Conservation (phyloP, 2,329 filamentous ascomycete genomes). For the Aspergillus brasiliensis region DNA sequence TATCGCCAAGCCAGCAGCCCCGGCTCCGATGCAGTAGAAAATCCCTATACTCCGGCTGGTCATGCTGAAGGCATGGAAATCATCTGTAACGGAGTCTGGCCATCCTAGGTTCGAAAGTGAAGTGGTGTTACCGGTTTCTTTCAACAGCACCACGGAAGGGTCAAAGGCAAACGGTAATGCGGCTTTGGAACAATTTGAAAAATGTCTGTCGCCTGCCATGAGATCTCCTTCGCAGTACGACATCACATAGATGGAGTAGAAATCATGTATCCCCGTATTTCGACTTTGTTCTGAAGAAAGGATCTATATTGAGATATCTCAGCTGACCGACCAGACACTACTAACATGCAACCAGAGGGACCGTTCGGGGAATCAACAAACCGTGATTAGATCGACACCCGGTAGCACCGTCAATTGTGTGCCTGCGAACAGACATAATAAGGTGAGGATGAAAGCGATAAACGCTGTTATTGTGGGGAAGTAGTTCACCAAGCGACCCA, state of each 20-base stretch:
- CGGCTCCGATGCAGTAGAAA: slow-evolving; percentile 62
- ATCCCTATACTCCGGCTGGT: slow-evolving; percentile 58
- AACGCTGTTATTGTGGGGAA: slow-evolving; percentile 55
- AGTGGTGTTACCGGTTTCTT: slow-evolving; percentile 52
- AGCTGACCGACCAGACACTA: neutral
- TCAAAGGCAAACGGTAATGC: slow-evolving; percentile 61
- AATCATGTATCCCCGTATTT: slow-evolving; percentile 59
- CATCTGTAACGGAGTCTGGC: slow-evolving; percentile 58
- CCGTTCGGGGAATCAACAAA: slow-evolving; percentile 35
- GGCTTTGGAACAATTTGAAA: slow-evolving; percentile 57
- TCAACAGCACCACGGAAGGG: slow-evolving; percentile 52
- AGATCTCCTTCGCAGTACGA: slow-evolving; percentile 58
- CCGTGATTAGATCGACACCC: slow-evolving; percentile 59
- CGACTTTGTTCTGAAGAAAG: slow-evolving; percentile 43
- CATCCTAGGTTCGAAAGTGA: slow-evolving; percentile 58
- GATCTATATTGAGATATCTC: slow-evolving; percentile 35
- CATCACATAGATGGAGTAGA: slow-evolving; percentile 63
- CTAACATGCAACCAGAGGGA: neutral
- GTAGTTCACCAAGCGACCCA: slow-evolving; percentile 29
- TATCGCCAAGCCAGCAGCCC: slow-evolving; percentile 54
- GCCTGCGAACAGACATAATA: slow-evolving; percentile 65
- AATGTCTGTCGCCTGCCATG: slow-evolving; percentile 46
- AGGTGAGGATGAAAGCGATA: slow-evolving; percentile 59
- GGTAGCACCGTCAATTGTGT: slow-evolving; percentile 59
- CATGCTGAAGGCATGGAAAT: slow-evolving; percentile 53